These are phyloP conservation scores for Diversispora epigaea DNA, from an alignment of 192 early-diverging fungal genomes.

Conservation along the genomic window DNA sequence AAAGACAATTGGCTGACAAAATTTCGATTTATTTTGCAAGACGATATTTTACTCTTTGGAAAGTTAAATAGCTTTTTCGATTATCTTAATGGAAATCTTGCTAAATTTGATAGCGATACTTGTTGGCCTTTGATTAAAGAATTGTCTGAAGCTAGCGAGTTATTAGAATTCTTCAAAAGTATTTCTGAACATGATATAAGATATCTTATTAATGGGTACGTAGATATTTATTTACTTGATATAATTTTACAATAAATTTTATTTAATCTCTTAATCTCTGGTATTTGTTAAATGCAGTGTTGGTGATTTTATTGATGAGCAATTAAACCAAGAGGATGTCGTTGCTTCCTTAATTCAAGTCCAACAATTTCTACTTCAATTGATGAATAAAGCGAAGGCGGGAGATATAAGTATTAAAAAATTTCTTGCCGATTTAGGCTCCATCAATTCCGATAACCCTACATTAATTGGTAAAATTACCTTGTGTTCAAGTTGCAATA, in stretches of 20 bases:
- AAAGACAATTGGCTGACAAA: neutral
- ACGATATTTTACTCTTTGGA: neutral
- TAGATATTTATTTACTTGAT: too few relatives aligned
- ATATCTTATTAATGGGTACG: conserved; percentile 23
- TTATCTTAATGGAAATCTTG: neutral
- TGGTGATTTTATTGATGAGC: neutral
- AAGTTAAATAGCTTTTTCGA: neutral
- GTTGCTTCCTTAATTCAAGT: too few relatives aligned
- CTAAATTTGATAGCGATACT: neutral
- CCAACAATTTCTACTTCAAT: too few relatives aligned
- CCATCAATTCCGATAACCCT: neutral
- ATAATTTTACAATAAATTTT: too few relatives aligned
- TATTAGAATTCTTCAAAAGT: neutral
- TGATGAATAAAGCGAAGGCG: too few relatives aligned
- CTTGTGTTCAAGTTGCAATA: neutral
- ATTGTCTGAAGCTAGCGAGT: neutral
- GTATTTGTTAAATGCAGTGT: neutral
- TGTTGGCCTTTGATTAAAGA: conserved; percentile 27
- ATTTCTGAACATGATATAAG: conserved; percentile 10
- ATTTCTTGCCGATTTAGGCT: too few relatives aligned
- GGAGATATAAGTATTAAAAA: too few relatives aligned
- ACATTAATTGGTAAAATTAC: neutral
- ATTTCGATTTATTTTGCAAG: neutral
- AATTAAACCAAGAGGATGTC: too few relatives aligned
- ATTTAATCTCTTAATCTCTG: too few relatives aligned